Evolutionary conservation across 2,329 filamentous ascomycete genomes (phyloP), one percentile per base, ranked within the genome.

Genomic region (Cercospora sojina): DNA sequence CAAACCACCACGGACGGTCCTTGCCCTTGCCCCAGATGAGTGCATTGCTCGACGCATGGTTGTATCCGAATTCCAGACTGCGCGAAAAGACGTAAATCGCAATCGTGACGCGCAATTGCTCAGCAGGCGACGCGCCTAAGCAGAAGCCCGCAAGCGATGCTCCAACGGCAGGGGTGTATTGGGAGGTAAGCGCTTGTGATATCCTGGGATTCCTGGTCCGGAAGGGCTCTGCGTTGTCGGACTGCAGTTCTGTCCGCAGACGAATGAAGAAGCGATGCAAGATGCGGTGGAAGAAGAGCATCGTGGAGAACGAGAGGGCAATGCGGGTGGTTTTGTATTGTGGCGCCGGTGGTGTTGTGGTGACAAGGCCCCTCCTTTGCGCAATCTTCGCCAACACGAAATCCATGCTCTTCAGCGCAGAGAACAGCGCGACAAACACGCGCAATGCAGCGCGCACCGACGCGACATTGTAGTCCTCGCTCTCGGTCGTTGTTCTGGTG

Each of bases 221-320:
- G 79, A 98, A 97, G 0, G 91, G 90, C 63, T 86, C 85, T 1
- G 93, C 92, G 64, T 91, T 87, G n/a, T 73, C 67, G n/a, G 91
- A 86, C 38, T 96, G 87, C 3, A 99, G 84, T 70, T 92, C 92
- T 1, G 86, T 84, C 57, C 94, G 89, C 51, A 98, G 82, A 29
- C 92, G 87, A 27, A 87, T 86, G 73, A 98, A 91, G 83, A 98
- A 97, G 66, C 94, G 91, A 80, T 94, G 92, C 27, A 98, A 87
- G 0, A 97, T 84, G 31, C 95, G 88, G 78, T 99, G 95, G 68
- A 96, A 87, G 51, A 98, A 87, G 20, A 98, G 85, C 69, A 97
- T 92, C 2, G 91, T 86, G 16, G 93, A 93, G 13, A 97, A 84
- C 0, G 92, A 95, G 8, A 93, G 83, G 0, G 93, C 94, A 9